Evolutionary conservation across 768 basidiomycete genomes (phyloP).

Genomic region (Tylopilus sp.): DNA sequence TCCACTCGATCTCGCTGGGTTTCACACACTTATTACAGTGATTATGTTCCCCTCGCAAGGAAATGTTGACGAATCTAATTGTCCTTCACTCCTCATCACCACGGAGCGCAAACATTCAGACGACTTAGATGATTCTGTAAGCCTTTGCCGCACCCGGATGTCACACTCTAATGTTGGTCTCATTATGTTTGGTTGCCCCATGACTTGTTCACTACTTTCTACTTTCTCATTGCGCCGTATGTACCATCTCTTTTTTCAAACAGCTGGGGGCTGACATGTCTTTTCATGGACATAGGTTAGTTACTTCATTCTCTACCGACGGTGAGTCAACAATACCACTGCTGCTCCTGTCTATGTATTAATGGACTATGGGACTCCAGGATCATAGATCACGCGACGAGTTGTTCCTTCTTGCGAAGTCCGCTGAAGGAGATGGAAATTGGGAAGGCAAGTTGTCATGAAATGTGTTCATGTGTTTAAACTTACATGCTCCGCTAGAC

Average conservation of each 20-base stretch:
- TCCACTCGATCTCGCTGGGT: not conserved
- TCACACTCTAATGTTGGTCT: not conserved
- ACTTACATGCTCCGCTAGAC: not conserved
- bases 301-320: not conserved
- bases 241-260: not conserved
- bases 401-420: not conserved
- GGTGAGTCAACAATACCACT: not conserved
- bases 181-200: not conserved
- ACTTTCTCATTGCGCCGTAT: not conserved
- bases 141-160: not conserved
- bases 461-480: not conserved
- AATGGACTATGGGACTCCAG: not conserved
- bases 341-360: not conserved
- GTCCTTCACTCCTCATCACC: not conserved
- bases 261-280: too few species aligned
- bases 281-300: too few species aligned
- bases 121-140: not conserved
- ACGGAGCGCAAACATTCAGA: not conserved
- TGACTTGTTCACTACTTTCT: not conserved
- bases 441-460: not conserved
- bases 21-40: not conserved
- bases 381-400: not conserved
- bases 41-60: not conserved
- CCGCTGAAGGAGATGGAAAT: not conserved
- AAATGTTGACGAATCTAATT: not conserved